phyloP scores from a whole-genome alignment of 2,329 filamentous ascomycete species.

The Curvularia sp. region DNA sequence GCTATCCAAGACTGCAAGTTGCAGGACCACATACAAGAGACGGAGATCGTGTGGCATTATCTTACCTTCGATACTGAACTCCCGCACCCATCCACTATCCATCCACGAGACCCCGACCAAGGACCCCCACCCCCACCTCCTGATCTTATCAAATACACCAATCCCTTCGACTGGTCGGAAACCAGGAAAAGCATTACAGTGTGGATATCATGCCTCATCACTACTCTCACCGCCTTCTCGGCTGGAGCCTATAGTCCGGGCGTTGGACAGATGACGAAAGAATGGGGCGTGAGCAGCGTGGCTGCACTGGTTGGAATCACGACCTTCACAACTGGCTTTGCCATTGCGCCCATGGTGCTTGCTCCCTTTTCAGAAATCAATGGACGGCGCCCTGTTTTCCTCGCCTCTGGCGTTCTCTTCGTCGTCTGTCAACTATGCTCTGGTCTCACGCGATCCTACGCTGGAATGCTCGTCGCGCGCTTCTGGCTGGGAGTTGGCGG shows the following conservation, averaged over 20 bases:
- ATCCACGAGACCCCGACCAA: slow-evolving; percentile 41
- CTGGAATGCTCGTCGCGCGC: slow-evolving; percentile 76
- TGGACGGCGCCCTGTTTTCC: slow-evolving; percentile 82
- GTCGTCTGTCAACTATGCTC: slow-evolving; percentile 75
- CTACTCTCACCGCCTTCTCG: slow-evolving; percentile 78
- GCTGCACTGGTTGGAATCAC: slow-evolving; percentile 79
- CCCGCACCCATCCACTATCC: slow-evolving; percentile 56
- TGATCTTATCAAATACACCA: slow-evolving; percentile 69
- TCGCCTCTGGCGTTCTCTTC: slow-evolving; percentile 75
- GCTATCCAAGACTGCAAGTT: slow-evolving; percentile 7
- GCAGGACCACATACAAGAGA: slow-evolving; percentile 22
- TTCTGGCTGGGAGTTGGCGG: slow-evolving; percentile 80
- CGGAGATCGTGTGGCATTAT: slow-evolving; percentile 64
- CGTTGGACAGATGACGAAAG: slow-evolving; percentile 66
- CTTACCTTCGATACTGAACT: slow-evolving; percentile 68
- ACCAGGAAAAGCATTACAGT: slow-evolving; percentile 75
- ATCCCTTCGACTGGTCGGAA: slow-evolving; percentile 76
- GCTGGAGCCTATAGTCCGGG: slow-evolving; percentile 82
- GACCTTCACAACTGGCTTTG: slow-evolving; percentile 78
- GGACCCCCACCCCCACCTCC: slow-evolving; percentile 64
- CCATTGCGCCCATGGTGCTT: slow-evolving; percentile 82
- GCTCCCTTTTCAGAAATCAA: slow-evolving; percentile 90
- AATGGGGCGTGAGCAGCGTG: slow-evolving; percentile 71
- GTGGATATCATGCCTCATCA: slow-evolving; percentile 76
- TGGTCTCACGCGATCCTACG: slow-evolving; percentile 72